phyloP scores from a whole-genome alignment of 139 green algal species.

The Chlamydomonas sphaeroides region DNA sequence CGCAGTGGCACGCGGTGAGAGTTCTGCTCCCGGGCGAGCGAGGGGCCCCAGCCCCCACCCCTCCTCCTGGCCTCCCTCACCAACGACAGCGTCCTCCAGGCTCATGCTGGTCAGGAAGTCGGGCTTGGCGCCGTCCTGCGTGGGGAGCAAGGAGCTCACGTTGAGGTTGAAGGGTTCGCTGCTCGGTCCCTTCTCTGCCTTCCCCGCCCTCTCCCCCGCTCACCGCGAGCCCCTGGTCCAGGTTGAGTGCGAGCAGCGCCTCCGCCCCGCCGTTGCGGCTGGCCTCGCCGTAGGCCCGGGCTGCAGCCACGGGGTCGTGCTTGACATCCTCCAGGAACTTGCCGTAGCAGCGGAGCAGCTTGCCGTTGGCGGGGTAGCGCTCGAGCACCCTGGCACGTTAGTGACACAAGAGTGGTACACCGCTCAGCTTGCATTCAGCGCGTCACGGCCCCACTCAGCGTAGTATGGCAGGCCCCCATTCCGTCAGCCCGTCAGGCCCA shows the following conservation, averaged over 20 bases:
- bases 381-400: constrained; percentile 43
- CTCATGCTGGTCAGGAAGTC: constrained; percentile 28
- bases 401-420: no score
- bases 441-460: no score
- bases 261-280: constrained; percentile 21
- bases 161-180: no score
- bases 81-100: constrained; percentile 33
- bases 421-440: no score
- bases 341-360: constrained; percentile 38
- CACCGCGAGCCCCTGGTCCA: background rate
- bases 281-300: constrained; percentile 19
- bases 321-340: constrained; percentile 49
- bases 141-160: background rate
- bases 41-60: no score
- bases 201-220: no score
- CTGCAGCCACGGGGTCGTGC: constrained; percentile 36
- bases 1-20: no score
- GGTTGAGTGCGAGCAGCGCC: constrained; percentile 14
- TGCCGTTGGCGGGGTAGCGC: constrained; percentile 35
- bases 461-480: no score
- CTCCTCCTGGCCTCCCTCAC: no score
- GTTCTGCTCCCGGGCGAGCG: no score
- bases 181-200: no score
- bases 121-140: background rate
- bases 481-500: no score